These are phyloP conservation scores for Suillus spraguei DNA, from an alignment of 768 basidiomycete species.

Conservation along the genomic window DNA sequence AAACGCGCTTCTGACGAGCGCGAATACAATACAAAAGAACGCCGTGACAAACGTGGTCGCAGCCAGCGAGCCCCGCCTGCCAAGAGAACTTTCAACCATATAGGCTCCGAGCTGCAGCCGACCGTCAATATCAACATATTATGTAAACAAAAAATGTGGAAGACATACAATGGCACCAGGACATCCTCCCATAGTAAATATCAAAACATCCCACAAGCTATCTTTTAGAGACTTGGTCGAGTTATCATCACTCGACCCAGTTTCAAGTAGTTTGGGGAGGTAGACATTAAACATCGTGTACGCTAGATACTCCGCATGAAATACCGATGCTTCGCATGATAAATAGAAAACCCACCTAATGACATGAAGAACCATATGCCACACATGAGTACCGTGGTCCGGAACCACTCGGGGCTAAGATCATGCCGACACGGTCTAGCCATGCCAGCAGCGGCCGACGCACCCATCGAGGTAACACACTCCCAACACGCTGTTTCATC, in stretches of 20 bases:
- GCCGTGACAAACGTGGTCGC: constrained; percentile 78
- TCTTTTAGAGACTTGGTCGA: constrained; percentile 53
- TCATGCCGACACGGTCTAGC: constrained; percentile 66
- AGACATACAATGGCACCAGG: constrained; percentile 76
- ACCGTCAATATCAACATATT: not conserved
- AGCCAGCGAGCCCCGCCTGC: constrained; percentile 72
- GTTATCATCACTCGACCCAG: constrained; percentile 25
- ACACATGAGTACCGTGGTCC: constrained; percentile 83
- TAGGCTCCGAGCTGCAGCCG: constrained; percentile 75
- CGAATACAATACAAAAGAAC: constrained; percentile 72
- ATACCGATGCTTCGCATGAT: not conserved
- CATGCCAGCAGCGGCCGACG: constrained; percentile 66
- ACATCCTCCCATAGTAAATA: constrained; percentile 83
- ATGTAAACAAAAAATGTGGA: constrained; percentile 21
- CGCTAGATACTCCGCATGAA: constrained; percentile 40
- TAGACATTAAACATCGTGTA: constrained; percentile 95
- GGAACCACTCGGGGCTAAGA: constrained; percentile 74
- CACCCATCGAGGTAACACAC: constrained; percentile 54
- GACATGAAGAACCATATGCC: constrained; percentile 74
- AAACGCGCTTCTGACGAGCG: constrained; percentile 53
- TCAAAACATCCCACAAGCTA: constrained; percentile 83
- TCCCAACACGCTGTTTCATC: constrained; percentile 41
- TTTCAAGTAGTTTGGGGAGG: constrained; percentile 84
- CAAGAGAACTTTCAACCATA: constrained; percentile 70
- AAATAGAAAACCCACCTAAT: constrained; percentile 53